Evolutionary conservation across 2,329 filamentous ascomycete species (phyloP).

Genomic region (Alternaria longipes): DNA sequence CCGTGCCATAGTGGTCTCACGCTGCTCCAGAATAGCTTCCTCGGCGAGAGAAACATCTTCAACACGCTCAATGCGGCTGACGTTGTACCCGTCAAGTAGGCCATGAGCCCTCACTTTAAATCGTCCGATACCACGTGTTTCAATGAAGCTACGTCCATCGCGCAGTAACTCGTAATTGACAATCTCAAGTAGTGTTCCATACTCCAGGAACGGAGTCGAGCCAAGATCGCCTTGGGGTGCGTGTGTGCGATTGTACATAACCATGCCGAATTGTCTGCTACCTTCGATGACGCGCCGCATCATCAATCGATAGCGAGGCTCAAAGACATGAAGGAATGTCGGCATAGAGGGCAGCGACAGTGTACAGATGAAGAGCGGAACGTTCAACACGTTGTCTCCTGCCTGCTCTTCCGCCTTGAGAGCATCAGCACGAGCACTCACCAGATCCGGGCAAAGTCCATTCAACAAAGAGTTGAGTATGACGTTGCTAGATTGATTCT

Average conservation of each 20-base stretch:
- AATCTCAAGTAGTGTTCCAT: conserved; percentile 82
- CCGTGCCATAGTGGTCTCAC: conserved; percentile 64
- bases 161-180: conserved; percentile 75
- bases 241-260: conserved; percentile 70
- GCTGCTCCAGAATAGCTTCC: conserved; percentile 78
- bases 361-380: conserved; percentile 80
- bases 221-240: conserved; percentile 64
- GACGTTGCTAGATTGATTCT: conserved; percentile 66
- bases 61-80: conserved; percentile 78
- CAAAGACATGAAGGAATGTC: conserved; percentile 89
- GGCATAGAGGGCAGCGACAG: conserved; percentile 82
- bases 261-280: conserved; percentile 83
- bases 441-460: conserved; percentile 71
- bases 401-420: conserved; percentile 67
- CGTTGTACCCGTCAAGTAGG: conserved; percentile 77
- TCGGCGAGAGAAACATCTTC: conserved; percentile 84
- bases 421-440: conserved; percentile 66
- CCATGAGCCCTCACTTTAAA: conserved; percentile 75
- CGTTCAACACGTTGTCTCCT: conserved; percentile 65
- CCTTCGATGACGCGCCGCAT: conserved; percentile 79
- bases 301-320: conserved; percentile 92
- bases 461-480: conserved; percentile 70
- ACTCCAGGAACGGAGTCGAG: conserved; percentile 69
- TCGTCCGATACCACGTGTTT: conserved; percentile 77
- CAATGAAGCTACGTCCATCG: conserved; percentile 83